Percentiles rank a stretch among this genome's conserved stretches.
Conservation (phyloP, 202 grass and related monocot species). For the Sporobolus alterniflorus region DNA sequence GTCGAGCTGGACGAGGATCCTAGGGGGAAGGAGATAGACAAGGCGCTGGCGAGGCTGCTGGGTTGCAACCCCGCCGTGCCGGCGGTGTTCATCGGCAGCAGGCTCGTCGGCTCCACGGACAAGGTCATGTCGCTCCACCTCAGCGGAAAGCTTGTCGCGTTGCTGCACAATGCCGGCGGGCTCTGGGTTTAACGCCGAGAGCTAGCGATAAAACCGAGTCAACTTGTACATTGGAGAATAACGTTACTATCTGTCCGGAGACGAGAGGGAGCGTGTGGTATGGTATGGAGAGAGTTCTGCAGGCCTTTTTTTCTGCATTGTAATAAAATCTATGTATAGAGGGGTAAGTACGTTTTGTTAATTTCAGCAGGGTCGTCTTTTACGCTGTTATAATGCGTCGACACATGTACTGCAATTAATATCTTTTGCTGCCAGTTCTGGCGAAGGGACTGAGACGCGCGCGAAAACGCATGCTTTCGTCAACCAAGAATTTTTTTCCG, state of each 20-base stretch:
- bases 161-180: slow-evolving; percentile 68
- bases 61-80: slow-evolving; percentile 57
- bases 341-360: neutral
- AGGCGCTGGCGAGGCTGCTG: slow-evolving; percentile 50
- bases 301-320: slow-evolving; percentile 33
- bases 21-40: slow-evolving; percentile 58
- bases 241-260: neutral
- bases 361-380: neutral
- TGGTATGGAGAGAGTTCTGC: neutral
- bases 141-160: slow-evolving; percentile 56
- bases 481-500: too few relatives aligned
- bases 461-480: too few relatives aligned
- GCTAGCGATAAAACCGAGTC: neutral
- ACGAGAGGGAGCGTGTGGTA: neutral
- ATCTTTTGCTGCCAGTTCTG: too few relatives aligned
- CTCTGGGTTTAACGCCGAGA: slow-evolving; percentile 50
- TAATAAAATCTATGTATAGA: slow-evolving; percentile 14
- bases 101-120: slow-evolving; percentile 60
- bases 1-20: slow-evolving; percentile 63
- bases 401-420: too few relatives aligned
- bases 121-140: slow-evolving; percentile 73
- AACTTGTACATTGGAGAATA: neutral
- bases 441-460: too few relatives aligned
- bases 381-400: neutral
- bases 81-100: slow-evolving; percentile 62